Evolutionary conservation across 2,329 filamentous ascomycete species (phyloP), one percentile per base, ranked within the genome.

Genomic region (Penicillium sp.): DNA sequence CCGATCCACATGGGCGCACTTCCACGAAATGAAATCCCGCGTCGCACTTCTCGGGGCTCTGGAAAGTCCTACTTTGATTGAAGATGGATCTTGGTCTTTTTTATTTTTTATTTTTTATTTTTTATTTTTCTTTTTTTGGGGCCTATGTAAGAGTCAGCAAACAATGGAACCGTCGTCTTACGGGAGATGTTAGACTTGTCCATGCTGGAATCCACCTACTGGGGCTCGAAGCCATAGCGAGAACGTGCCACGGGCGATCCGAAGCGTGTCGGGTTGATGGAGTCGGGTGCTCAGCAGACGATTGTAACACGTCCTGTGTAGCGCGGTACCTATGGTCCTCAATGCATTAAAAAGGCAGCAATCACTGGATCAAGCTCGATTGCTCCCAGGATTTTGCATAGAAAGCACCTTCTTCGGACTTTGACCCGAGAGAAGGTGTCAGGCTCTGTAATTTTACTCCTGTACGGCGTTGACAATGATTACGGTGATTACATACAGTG

Each of bases 1-100:
- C 15, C 37, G 54, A 44, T 58, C 55, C 55, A 56, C 55, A 50
- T 44, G 49, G 53, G 51, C 53, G 51, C 49, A 53, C 53, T 52
- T 52, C 42, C 48, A 47, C 47, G 45, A 57, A 53, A 53, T 46
- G 40, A 55, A 54, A 53, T 24, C 46, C 49, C 41, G 45, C 53
- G 50, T 48, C 47, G 50, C 42, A 52, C 44, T 44, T 27, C 40
- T 15, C 38, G 33, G 15, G 33, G 49, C 35, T 48, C 49, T 54
- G 52, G 44, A 50, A 18, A 20, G 32, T 35, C 32, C 32, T 35
- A 18, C 32, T 35, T 15, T 15, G 15, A 35, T 18, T 35, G 38
- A 40, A 24, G 23, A 15, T 27, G 23, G 33, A 37, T 37, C 7
- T 10, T 8, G 33, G 18, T 13, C 28, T 20, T 31, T 35, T 24